phyloP scores from a whole-genome alignment of 2,329 filamentous ascomycete species.

The Stagonosporopsis tanaceti region DNA sequence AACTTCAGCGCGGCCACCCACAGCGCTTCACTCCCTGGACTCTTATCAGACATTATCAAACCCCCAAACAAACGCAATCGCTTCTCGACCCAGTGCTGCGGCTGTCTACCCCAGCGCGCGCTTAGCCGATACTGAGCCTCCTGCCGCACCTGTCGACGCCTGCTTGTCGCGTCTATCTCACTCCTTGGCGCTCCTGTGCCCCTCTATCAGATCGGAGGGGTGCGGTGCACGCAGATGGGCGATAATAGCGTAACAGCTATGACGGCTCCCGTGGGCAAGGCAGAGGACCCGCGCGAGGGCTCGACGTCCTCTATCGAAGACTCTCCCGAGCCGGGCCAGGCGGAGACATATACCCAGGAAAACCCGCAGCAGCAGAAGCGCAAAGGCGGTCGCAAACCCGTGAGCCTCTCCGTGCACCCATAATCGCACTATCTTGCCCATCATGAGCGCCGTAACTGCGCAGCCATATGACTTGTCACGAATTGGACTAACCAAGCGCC shows the following conservation, averaged over 20 bases:
- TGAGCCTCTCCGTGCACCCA: constrained; percentile 60
- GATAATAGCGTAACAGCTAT: constrained; percentile 57
- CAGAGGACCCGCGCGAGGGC: constrained; percentile 53
- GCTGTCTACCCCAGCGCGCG: constrained; percentile 45
- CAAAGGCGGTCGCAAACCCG: constrained; percentile 96
- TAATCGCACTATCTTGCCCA: constrained; percentile 25
- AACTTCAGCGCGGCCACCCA: constrained; percentile 50
- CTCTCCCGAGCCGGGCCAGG: constrained; percentile 56
- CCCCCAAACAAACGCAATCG: constrained; percentile 46
- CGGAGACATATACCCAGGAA: constrained; percentile 52
- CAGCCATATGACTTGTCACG: constrained; percentile 42
- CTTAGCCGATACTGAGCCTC: constrained; percentile 48
- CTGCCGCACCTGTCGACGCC: constrained; percentile 27
- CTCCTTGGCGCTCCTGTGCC: constrained; percentile 47
- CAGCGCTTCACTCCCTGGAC: constrained; percentile 32
- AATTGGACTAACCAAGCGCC: constrained; percentile 51
- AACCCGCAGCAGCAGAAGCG: constrained; percentile 75
- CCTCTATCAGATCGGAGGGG: constrained; percentile 52
- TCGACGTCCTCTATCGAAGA: constrained; percentile 59
- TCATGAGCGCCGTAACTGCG: constrained; percentile 34
- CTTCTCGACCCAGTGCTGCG: constrained; percentile 45
- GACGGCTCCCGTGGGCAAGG: constrained; percentile 56
- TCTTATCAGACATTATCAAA: constrained; percentile 57
- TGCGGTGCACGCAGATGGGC: constrained; percentile 59
- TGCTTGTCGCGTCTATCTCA: constrained; percentile 43